These are phyloP conservation scores for Fusarium ramigenum DNA, from an alignment of 2,329 filamentous ascomycete species.

Conservation along the genomic window DNA sequence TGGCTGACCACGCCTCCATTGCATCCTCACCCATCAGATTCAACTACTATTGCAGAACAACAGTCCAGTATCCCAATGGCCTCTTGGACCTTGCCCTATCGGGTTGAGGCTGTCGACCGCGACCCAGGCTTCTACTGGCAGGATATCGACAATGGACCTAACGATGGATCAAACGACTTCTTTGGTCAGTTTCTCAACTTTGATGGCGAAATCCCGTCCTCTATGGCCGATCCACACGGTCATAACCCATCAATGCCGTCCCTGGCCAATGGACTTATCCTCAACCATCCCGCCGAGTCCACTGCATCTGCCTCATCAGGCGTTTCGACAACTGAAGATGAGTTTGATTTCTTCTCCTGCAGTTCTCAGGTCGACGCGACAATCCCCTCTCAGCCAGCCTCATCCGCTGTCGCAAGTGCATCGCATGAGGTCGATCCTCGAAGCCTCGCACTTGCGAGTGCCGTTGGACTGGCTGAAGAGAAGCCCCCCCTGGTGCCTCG, in stretches of 20 bases:
- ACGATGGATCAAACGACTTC: conserved; percentile 47
- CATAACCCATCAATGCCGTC: conserved; percentile 37
- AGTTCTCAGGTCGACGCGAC: conserved; percentile 45
- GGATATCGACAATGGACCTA: conserved; percentile 45
- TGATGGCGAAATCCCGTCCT: conserved; percentile 42
- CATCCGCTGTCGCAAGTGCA: conserved; percentile 12
- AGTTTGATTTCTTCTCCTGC: conserved; percentile 50
- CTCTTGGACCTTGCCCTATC: conserved; percentile 50
- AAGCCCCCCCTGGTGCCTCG: conserved; percentile 42
- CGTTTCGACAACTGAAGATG: conserved; percentile 48
- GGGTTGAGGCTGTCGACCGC: conserved; percentile 48
- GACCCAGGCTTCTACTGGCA: conserved; percentile 50
- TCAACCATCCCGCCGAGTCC: conserved; percentile 45
- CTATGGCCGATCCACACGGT: conserved; percentile 35
- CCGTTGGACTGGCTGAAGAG: conserved; percentile 21
- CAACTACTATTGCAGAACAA: conserved; percentile 9
- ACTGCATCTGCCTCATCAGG: conserved; percentile 49
- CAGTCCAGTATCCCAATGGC: conserved; percentile 43
- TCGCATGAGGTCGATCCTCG: conserved; percentile 46
- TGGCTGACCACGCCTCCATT: conserved; percentile 28
- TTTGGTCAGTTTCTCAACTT: conserved; percentile 52
- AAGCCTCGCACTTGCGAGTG: conserved; percentile 38
- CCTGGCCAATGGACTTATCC: conserved; percentile 43
- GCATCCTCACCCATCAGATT: conserved; percentile 8
- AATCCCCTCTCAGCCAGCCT: conserved; percentile 37